Evolutionary conservation across 1,139 yeast species (phyloP).

Genomic region (Diutina rugosa): DNA sequence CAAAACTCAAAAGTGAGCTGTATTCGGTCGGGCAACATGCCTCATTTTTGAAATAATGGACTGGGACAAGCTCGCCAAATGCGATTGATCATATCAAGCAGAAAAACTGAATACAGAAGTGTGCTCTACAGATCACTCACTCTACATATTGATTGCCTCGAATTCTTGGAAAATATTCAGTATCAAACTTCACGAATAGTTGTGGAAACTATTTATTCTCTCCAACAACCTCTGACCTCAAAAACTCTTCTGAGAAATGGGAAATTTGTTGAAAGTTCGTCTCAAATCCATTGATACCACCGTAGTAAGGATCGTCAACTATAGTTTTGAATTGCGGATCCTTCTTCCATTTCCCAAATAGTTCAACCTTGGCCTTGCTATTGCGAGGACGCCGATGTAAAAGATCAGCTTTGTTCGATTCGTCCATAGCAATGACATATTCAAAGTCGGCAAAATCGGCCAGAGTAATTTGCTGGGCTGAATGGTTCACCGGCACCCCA

Average conservation of each 20-base stretch:
- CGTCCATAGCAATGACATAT: constrained; percentile 80
- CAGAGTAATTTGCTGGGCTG: constrained; percentile 55
- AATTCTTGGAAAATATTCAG: no score
- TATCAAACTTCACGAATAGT: no score
- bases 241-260: constrained; percentile 60
- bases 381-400: constrained; percentile 44
- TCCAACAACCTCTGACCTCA: constrained; percentile 31
- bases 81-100: background rate
- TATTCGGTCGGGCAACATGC: no score
- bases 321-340: constrained; percentile 36
- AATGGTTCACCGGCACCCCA: constrained; percentile 63
- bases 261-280: constrained; percentile 59
- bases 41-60: background rate
- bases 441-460: constrained; percentile 61
- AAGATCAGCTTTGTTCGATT: constrained; percentile 48
- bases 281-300: constrained; percentile 75
- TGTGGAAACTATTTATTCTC: background rate
- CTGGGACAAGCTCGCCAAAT: background rate
- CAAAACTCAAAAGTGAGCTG: background rate
- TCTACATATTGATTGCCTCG: no score
- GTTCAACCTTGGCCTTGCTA: constrained; percentile 33
- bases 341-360: constrained; percentile 72
- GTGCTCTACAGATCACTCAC: no score
- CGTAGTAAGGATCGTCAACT: constrained; percentile 88
- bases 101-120: no score